Conservation (phyloP, 371 early-diverging fungal species). For the Mucor racemosus region DNA sequence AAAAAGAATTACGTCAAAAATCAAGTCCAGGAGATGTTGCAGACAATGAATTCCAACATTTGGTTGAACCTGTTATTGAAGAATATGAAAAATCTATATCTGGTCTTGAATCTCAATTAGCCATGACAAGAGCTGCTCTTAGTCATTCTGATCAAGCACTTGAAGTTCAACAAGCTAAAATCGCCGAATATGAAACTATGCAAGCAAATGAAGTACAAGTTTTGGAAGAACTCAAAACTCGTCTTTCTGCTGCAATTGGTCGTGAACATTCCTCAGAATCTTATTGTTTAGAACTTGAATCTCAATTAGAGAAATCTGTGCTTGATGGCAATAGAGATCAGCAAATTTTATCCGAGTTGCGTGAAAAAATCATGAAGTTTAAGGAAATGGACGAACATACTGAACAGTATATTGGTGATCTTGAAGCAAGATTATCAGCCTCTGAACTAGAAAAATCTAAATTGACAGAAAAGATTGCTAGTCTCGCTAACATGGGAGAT, state of each 20-base stretch:
- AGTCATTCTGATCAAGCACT: slow-evolving; percentile 52
- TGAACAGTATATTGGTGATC: slow-evolving; percentile 51
- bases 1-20: slow-evolving; percentile 15
- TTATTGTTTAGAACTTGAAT: slow-evolving; percentile 21
- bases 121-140: slow-evolving; percentile 58
- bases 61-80: slow-evolving; percentile 71
- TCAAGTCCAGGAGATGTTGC: neutral
- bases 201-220: slow-evolving; percentile 24
- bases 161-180: slow-evolving; percentile 52
- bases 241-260: slow-evolving; percentile 27
- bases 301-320: slow-evolving; percentile 18
- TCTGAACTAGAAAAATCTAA: slow-evolving; percentile 18
- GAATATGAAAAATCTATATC: slow-evolving; percentile 69
- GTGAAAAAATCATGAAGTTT: slow-evolving; percentile 42
- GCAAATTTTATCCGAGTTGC: slow-evolving; percentile 37
- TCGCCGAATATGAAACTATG: slow-evolving; percentile 34
- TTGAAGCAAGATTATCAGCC: slow-evolving; percentile 39
- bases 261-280: slow-evolving; percentile 32
- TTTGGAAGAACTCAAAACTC: slow-evolving; percentile 32
- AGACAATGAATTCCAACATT: slow-evolving; percentile 54
- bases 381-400: slow-evolving; percentile 50
- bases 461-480: slow-evolving; percentile 13
- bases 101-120: slow-evolving; percentile 61
- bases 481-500: neutral
- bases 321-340: slow-evolving; percentile 25